Evolutionary conservation across 495 filamentous ascomycete species (phyloP), one percentile per base, ranked within the genome.

Genomic region (Penicillium cataractarum): DNA sequence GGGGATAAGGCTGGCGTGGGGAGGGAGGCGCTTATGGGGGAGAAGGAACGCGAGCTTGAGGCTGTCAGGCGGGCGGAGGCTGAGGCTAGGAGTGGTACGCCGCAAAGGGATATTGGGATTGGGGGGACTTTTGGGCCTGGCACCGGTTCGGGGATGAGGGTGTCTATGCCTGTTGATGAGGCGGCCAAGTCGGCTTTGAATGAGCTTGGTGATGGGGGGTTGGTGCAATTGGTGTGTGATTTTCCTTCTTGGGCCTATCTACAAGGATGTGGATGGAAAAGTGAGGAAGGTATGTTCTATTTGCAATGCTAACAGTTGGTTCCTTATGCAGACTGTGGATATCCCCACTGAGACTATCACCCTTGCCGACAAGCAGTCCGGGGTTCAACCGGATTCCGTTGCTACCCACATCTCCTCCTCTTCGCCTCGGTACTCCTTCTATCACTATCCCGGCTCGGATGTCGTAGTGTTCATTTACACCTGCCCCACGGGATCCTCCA

Each of bases 391-490:
- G 1, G 80, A 80, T 50, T 79, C 86, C 21, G 79, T 92, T 4
- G 65, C 83, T 1, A 59, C 71, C 29, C 76, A 83, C 46, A 97
- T 99, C 64, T 90, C 92, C n/a, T 57, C 84, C n/a, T 81, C 86
- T 39, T 90, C 93, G 62, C 94, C 95, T 10, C 84, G 92, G 40
- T 98, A 96, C 76, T 91, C 91, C 6, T 97, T 97, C 78, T 99
- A 92, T 81, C 86, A 88, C 52, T 91, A 90, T 70, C 74, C 75
- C 39, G 78, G 84, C 57, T 83, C 83, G 54, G 83, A 86, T 6
- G 83, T 87, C 6, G 83, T 98, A 33, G 82, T 97, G 31, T 99
- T 98, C 80, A 88, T 98, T 69, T 98, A 97, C 76, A 97, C 93
- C 7, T 97, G 94, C 69, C 95, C 95, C 4, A 81, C 84, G 3